Conservation (phyloP, 2,329 filamentous ascomycete species). For the Teratosphaeriaceae sp. region DNA sequence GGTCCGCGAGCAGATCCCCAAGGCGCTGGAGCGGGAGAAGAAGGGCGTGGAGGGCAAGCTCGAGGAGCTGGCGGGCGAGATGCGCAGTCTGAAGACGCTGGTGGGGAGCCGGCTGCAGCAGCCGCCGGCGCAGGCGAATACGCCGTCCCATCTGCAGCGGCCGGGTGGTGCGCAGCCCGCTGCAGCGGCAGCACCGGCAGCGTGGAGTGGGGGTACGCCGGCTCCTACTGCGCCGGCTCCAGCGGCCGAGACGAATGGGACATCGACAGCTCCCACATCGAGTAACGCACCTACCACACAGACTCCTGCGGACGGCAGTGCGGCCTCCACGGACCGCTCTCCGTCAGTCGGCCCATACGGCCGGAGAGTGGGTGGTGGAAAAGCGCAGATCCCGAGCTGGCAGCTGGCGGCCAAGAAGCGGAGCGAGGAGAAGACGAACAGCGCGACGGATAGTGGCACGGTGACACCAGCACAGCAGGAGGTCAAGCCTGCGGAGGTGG, state of each 20-base stretch:
- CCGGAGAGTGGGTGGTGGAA: constrained; percentile 21
- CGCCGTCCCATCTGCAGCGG: constrained; percentile 17
- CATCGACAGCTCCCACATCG: background rate
- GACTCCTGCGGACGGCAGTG: constrained; percentile 10
- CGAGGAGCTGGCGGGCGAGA: constrained; percentile 76
- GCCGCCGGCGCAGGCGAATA: constrained; percentile 6
- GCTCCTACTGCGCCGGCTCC: background rate
- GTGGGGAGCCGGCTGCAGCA: constrained; percentile 56
- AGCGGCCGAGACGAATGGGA: no score
- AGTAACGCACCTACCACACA: constrained; percentile 4
- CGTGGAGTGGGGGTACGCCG: background rate
- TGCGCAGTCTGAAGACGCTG: constrained; percentile 87
- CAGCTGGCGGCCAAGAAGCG: constrained; percentile 46
- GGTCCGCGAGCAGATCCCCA: constrained; percentile 79
- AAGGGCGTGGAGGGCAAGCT: constrained; percentile 73
- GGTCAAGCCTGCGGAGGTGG: constrained; percentile 3
- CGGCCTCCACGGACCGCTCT: constrained; percentile 14
- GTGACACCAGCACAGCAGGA: background rate
- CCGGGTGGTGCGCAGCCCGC: background rate
- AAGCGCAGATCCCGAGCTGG: constrained; percentile 47
- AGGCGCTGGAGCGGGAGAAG: constrained; percentile 81
- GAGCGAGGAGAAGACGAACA: constrained; percentile 33
- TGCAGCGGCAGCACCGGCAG: constrained; percentile 6
- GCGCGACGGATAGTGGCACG: background rate
- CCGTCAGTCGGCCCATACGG: constrained; percentile 16